Conservation (phyloP, 2,329 filamentous ascomycete species). For the Blastomyces emzantsi region DNA sequence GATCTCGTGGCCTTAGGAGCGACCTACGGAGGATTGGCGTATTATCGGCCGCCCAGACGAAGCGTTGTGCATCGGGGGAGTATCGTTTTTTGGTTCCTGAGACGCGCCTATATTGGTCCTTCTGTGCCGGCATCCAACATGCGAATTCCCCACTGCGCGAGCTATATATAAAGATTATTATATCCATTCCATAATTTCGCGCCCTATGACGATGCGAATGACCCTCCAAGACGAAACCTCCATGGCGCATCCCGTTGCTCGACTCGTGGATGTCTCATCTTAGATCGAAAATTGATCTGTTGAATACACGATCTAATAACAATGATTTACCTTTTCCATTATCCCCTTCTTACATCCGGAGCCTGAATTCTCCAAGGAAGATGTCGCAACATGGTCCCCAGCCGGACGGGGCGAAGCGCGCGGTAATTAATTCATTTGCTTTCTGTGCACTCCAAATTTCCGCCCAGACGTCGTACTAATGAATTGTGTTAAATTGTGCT, state of each 20-base stretch:
- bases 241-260: no score
- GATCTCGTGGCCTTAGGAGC: neutral
- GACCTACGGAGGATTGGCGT: neutral
- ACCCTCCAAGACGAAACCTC: neutral
- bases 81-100: neutral
- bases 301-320: neutral
- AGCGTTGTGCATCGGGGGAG: neutral
- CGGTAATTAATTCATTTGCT: neutral
- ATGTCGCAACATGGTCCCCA: conserved; percentile 1
- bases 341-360: neutral
- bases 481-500: neutral
- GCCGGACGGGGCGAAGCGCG: neutral
- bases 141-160: neutral
- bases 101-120: neutral
- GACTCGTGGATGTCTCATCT: neutral
- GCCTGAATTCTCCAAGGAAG: neutral
- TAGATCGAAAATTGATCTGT: neutral
- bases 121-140: neutral
- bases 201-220: neutral
- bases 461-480: neutral
- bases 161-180: neutral
- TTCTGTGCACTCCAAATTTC: neutral
- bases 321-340: neutral
- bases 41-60: neutral
- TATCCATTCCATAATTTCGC: neutral